Conservation (phyloP, 2,329 filamentous ascomycete genomes). For the Colletotrichum chrysophilum region DNA sequence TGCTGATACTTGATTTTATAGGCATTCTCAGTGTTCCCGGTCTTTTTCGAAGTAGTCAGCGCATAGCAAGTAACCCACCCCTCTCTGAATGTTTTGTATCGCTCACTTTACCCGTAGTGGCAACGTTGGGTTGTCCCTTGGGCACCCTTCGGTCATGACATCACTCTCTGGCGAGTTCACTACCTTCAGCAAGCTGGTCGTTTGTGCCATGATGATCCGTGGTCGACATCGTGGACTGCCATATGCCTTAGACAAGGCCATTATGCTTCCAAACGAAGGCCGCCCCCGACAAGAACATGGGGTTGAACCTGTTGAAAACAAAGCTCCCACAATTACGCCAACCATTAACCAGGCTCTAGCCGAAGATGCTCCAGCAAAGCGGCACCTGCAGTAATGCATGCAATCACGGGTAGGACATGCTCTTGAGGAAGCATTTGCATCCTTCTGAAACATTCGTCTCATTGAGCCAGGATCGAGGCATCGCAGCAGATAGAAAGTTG, state of each 20-base stretch:
- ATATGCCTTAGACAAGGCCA: conserved; percentile 37
- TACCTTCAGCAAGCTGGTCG: conserved; percentile 38
- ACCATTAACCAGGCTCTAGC: background rate
- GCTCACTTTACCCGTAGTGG: conserved; percentile 26
- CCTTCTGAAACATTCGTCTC: background rate
- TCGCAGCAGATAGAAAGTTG: background rate
- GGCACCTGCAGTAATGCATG: background rate
- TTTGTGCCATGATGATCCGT: conserved; percentile 43
- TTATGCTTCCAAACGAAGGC: conserved; percentile 23
- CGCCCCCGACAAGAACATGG: background rate
- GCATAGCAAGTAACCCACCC: conserved; percentile 32
- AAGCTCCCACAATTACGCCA: background rate
- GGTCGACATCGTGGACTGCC: conserved; percentile 40
- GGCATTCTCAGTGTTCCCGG: conserved; percentile 34
- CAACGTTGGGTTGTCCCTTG: conserved; percentile 40
- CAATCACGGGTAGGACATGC: background rate
- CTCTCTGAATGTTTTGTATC: background rate
- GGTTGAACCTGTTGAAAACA: background rate
- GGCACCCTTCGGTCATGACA: conserved; percentile 32
- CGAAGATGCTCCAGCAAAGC: background rate
- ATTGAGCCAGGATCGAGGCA: background rate
- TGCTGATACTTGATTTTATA: conserved; percentile 3
- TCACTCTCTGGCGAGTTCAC: conserved; percentile 36
- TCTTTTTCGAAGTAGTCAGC: conserved; percentile 38
- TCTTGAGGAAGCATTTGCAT: background rate